A percentile compares a stretch with the other conserved stretches of the same genome.
Conservation (phyloP, 2,329 filamentous ascomycete species). For the Cytospora chrysosperma region DNA sequence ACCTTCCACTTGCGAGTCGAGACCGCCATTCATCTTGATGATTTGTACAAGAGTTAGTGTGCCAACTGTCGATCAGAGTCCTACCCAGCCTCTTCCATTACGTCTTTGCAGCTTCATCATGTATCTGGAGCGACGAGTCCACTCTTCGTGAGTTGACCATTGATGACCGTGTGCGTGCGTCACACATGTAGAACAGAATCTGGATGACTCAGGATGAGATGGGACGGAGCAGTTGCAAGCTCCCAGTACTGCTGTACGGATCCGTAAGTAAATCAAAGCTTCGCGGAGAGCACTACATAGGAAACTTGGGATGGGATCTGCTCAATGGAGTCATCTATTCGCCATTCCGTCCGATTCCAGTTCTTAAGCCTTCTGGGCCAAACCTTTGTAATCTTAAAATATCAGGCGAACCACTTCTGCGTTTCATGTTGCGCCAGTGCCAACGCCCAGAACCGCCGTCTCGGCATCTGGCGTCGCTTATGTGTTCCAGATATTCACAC, state of each 20-base stretch:
- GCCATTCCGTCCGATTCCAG: neutral
- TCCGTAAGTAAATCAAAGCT: no score
- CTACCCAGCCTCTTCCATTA: neutral
- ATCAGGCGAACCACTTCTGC: neutral
- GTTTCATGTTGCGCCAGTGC: conserved; percentile 9
- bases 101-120: no score
- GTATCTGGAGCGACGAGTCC: neutral
- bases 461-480: conserved; percentile 10
- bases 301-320: neutral
- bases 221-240: neutral
- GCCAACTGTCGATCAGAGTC: neutral
- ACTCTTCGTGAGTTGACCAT: neutral
- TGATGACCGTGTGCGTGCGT: neutral
- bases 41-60: neutral
- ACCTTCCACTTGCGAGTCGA: neutral
- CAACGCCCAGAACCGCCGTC: conserved; percentile 9
- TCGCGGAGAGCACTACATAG: neutral
- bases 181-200: neutral
- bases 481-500: neutral
- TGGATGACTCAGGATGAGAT: neutral
- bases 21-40: neutral
- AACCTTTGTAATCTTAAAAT: neutral
- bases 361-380: neutral
- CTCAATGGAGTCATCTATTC: neutral
- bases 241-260: neutral